These are phyloP conservation scores for Salpingoeca rosetta DNA, from an alignment of 78 protist genomes.

Conservation along the genomic window DNA sequence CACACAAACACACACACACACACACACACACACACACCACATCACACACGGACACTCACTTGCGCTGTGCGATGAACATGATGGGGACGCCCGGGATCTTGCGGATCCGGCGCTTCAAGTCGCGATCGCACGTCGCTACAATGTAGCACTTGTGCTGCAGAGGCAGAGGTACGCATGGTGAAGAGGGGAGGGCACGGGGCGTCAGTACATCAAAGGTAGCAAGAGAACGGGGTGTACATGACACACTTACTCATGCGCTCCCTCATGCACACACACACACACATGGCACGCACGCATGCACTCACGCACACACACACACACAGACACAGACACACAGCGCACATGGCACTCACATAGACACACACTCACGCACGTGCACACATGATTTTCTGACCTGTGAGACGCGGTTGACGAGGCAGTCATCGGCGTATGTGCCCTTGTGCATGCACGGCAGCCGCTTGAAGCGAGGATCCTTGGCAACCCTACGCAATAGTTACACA, in stretches of 20 bases:
- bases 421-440: slow-evolving; percentile 97
- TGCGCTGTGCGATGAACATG: slow-evolving; percentile 69
- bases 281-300: not conserved
- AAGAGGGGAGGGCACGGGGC: too few relatives aligned
- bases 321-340: not conserved
- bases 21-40: too few relatives aligned
- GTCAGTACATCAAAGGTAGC: not conserved
- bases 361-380: not conserved
- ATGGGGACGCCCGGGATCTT: slow-evolving; percentile 98
- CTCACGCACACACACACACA: slow-evolving; percentile 1
- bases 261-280: not conserved
- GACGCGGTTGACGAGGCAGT: slow-evolving; percentile 89
- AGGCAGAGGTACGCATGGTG: too few relatives aligned
- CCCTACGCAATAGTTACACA: slow-evolving; percentile 20
- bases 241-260: not conserved
- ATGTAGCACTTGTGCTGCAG: slow-evolving; percentile 68
- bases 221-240: not conserved
- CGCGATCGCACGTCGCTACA: slow-evolving; percentile 95
- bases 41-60: too few relatives aligned
- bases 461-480: slow-evolving; percentile 94
- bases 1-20: too few relatives aligned
- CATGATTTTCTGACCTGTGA: slow-evolving; percentile 12
- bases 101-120: slow-evolving; percentile 85
- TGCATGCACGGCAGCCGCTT: slow-evolving; percentile 83
- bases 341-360: not conserved